These are phyloP conservation scores for Annulohypoxylon stygium DNA, from an alignment of 495 filamentous ascomycete species.

Conservation along the genomic window DNA sequence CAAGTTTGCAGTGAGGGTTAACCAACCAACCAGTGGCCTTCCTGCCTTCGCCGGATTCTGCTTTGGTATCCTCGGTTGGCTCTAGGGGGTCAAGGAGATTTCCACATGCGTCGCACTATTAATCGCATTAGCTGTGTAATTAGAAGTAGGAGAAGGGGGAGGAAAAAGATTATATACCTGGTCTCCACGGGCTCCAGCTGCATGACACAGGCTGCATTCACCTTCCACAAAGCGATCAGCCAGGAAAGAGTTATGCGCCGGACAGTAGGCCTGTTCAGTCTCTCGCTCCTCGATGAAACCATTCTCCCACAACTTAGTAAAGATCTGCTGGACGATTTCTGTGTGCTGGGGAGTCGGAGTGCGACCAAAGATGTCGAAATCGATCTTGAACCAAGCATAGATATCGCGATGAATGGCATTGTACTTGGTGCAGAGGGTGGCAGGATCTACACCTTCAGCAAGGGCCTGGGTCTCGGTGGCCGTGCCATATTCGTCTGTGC, in stretches of 20 bases:
- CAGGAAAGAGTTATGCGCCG: constrained; percentile 84
- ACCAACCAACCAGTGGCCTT: constrained; percentile 55
- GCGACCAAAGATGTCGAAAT: constrained; percentile 56
- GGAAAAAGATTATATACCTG: constrained; percentile 33
- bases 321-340: constrained; percentile 86
- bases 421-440: constrained; percentile 56
- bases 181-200: constrained; percentile 78
- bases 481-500: constrained; percentile 61
- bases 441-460: constrained; percentile 53
- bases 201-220: constrained; percentile 83
- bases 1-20: constrained; percentile 80
- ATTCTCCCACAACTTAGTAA: constrained; percentile 79
- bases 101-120: constrained; percentile 84
- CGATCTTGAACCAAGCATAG: constrained; percentile 55
- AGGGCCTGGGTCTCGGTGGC: constrained; percentile 58
- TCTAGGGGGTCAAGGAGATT: constrained; percentile 83
- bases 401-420: constrained; percentile 54
- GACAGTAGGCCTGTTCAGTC: constrained; percentile 85
- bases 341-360: constrained; percentile 80
- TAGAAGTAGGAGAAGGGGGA: constrained; percentile 66
- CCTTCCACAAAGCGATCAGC: constrained; percentile 96
- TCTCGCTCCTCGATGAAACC: constrained; percentile 86
- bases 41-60: constrained; percentile 40
- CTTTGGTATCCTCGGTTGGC: constrained; percentile 36
- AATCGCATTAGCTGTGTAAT: constrained; percentile 60